Evolutionary conservation across 352 stramenopile genomes (phyloP).

Genomic region (Phytophthora constricta): DNA sequence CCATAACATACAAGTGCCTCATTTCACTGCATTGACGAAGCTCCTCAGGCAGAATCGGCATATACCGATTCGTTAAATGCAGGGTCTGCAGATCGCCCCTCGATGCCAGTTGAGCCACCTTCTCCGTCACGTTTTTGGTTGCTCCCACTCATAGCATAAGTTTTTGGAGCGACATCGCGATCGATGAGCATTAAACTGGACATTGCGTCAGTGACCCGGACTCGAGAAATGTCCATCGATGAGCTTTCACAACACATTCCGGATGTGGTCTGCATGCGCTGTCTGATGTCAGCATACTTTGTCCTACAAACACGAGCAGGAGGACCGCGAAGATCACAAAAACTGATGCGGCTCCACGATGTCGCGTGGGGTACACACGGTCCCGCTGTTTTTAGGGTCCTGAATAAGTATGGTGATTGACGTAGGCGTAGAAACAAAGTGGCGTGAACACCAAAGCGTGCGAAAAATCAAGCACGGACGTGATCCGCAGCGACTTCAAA

Average conservation of each 20-base stretch:
- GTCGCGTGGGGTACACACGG: conserved; percentile 11
- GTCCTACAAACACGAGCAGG: conserved; percentile 9
- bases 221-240: conserved; percentile 23
- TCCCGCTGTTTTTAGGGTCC: not conserved
- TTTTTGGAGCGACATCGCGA: not conserved
- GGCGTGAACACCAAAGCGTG: conserved; percentile 21
- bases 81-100: conserved; percentile 14
- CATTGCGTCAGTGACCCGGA: conserved; percentile 6
- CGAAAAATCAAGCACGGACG: conserved; percentile 25
- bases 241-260: conserved; percentile 27
- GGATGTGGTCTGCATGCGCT: conserved; percentile 3
- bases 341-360: conserved; percentile 6
- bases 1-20: conserved; percentile 19
- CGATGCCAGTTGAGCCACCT: conserved; percentile 4
- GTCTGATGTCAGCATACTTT: conserved; percentile 13
- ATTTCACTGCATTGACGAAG: conserved; percentile 4
- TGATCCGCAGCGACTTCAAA: conserved; percentile 32
- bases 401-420: not conserved
- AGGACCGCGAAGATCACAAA: conserved; percentile 16
- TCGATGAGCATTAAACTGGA: conserved; percentile 18
- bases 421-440: not conserved
- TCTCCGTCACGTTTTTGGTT: conserved; percentile 10
- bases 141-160: conserved; percentile 7
- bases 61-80: conserved; percentile 14
- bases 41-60: conserved; percentile 7